Evolutionary conservation across 352 stramenopile species (phyloP).

Genomic region (Globisporangium rhizosaccharum): DNA sequence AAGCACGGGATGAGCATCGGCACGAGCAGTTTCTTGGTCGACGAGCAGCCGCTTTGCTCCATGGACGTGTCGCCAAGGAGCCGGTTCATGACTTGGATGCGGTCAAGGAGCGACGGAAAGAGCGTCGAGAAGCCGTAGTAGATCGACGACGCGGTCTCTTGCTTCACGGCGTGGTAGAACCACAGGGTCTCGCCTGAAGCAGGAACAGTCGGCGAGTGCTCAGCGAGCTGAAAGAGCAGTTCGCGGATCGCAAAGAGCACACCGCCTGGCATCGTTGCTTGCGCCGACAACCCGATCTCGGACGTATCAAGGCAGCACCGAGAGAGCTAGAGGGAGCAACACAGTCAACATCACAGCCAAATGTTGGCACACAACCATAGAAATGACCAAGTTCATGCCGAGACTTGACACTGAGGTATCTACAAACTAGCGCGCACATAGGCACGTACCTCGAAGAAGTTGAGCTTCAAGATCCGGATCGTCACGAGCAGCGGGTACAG

Average conservation of each 20-base stretch:
- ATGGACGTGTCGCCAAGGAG: constrained; percentile 42
- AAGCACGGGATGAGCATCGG: constrained; percentile 84
- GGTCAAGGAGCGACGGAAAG: constrained; percentile 76
- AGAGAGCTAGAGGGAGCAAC: constrained; percentile 41
- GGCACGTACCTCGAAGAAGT: constrained; percentile 80
- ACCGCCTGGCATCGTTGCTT: constrained; percentile 31
- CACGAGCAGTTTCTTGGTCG: constrained; percentile 58
- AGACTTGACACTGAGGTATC: too few relatives aligned
- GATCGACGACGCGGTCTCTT: constrained; percentile 71
- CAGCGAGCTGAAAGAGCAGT: constrained; percentile 65
- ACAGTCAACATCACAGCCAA: background rate
- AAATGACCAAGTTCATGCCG: background rate
- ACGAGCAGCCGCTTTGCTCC: constrained; percentile 18
- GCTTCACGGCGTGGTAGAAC: constrained; percentile 77
- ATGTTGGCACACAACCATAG: background rate
- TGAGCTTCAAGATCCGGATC: constrained; percentile 75
- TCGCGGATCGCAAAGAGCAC: constrained; percentile 51
- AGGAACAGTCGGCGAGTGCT: constrained; percentile 28
- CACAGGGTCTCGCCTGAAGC: constrained; percentile 39
- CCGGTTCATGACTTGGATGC: constrained; percentile 74
- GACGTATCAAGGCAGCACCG: constrained; percentile 56
- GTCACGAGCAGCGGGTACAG: constrained; percentile 74
- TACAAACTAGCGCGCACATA: background rate
- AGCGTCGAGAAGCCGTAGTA: constrained; percentile 77
- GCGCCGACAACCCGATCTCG: constrained; percentile 42